phyloP scores from a whole-genome alignment of 148 eudicot species.

The Nepenthes gracilis region DNA sequence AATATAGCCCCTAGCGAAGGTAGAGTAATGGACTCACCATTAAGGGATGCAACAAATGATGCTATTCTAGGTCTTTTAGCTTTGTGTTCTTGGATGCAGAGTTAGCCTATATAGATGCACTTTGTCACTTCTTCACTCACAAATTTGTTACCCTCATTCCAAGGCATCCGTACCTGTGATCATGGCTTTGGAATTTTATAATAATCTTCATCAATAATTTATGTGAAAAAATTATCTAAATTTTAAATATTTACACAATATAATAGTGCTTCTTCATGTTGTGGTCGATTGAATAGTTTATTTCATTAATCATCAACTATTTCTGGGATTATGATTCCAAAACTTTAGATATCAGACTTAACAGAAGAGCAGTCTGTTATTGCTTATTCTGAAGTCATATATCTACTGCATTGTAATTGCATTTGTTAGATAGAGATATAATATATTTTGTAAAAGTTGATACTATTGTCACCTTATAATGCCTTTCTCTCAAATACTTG shows the following conservation, averaged over 20 bases:
- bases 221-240: too few relatives aligned
- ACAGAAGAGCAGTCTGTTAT: constrained; percentile 16
- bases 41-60: constrained; percentile 16
- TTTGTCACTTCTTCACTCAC: constrained; percentile 9
- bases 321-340: constrained; percentile 22
- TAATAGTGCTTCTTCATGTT: constrained; percentile 13
- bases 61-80: constrained; percentile 16
- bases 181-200: neutral
- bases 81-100: constrained; percentile 24
- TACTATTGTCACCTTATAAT: too few relatives aligned
- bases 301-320: constrained; percentile 17
- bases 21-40: constrained; percentile 7
- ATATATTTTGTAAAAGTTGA: too few relatives aligned
- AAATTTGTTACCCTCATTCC: constrained; percentile 14
- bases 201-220: neutral
- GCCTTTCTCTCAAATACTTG: too few relatives aligned
- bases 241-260: constrained; percentile 6
- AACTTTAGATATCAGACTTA: constrained; percentile 30
- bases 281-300: neutral
- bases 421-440: too few relatives aligned
- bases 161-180: constrained; percentile 27
- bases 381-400: constrained; percentile 18
- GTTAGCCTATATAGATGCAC: constrained; percentile 19
- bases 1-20: constrained; percentile 6
- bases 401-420: too few relatives aligned